Conservation (phyloP, 2,329 filamentous ascomycete species). For the Teratosphaeria destructans region DNA sequence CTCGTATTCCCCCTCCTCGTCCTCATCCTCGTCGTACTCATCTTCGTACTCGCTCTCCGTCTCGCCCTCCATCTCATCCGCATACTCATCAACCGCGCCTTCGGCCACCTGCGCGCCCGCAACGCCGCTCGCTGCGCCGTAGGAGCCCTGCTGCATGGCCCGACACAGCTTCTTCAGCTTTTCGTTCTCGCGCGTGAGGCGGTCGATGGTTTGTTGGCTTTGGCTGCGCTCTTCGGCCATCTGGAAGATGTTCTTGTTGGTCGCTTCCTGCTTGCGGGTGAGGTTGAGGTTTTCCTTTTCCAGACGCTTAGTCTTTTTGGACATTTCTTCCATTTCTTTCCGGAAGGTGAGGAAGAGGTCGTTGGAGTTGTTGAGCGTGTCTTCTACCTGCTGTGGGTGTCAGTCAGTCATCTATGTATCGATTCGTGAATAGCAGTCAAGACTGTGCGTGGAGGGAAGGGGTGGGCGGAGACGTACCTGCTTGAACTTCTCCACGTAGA, state of each 20-base stretch:
- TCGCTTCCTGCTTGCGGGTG: constrained; percentile 85
- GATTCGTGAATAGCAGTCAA: neutral
- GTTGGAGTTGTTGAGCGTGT: constrained; percentile 96
- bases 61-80: constrained; percentile 33
- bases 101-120: constrained; percentile 3
- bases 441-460: neutral
- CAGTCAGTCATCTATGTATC: constrained; percentile 23
- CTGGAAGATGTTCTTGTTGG: constrained; percentile 87
- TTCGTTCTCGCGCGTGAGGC: constrained; percentile 72
- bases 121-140: constrained; percentile 41
- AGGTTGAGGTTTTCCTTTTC: constrained; percentile 92
- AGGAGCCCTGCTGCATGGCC: constrained; percentile 89
- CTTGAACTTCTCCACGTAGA: constrained; percentile 99
- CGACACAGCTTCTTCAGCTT: constrained; percentile 92
- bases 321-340: constrained; percentile 99
- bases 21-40: constrained; percentile 49
- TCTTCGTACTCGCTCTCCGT: constrained; percentile 58
- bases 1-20: constrained; percentile 37
- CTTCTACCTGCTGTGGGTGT: constrained; percentile 70
- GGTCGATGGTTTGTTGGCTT: constrained; percentile 64
- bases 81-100: constrained; percentile 16
- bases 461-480: constrained; percentile 53
- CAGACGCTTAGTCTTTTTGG: constrained; percentile 91
- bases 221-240: constrained; percentile 90
- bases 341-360: constrained; percentile 93